phyloP scores from a whole-genome alignment of 179 eudicot species.

The Camellia oleifera region DNA sequence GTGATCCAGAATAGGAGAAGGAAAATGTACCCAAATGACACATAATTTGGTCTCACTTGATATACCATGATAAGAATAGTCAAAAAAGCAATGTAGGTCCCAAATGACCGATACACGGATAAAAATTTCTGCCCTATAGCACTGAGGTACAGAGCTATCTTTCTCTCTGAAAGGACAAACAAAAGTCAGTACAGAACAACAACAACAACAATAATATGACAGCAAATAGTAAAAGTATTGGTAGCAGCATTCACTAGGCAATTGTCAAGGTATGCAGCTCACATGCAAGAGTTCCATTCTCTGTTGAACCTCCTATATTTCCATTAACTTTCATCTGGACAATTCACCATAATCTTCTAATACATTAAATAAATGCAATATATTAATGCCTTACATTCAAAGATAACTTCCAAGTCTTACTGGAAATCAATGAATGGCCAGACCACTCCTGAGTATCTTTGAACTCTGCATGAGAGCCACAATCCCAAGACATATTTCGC shows the following conservation, averaged over 20 bases:
- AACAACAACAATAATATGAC: slow-evolving; percentile 12
- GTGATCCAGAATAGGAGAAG: slow-evolving; percentile 91
- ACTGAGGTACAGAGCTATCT: slow-evolving; percentile 80
- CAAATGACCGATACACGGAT: slow-evolving; percentile 76
- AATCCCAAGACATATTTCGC: neutral
- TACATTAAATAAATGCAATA: neutral
- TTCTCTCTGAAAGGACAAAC: slow-evolving; percentile 66
- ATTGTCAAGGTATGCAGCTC: neutral
- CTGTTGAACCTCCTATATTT: neutral
- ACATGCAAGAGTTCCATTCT: neutral
- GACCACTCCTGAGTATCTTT: neutral
- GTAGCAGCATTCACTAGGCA: neutral
- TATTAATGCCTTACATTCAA: neutral
- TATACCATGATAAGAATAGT: slow-evolving; percentile 86
- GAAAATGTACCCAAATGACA: slow-evolving; percentile 87
- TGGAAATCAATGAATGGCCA: neutral
- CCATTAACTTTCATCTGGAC: neutral
- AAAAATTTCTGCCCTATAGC: slow-evolving; percentile 76
- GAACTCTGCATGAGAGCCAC: slow-evolving; percentile 1
- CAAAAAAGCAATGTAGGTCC: slow-evolving; percentile 87
- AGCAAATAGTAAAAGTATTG: neutral
- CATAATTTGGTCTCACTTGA: slow-evolving; percentile 77
- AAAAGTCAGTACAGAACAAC: slow-evolving; percentile 14
- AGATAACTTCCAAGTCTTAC: neutral
- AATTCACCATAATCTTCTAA: neutral